Conservation (phyloP, 371 early-diverging fungal genomes). For the Syncephalis plumigaleata region DNA sequence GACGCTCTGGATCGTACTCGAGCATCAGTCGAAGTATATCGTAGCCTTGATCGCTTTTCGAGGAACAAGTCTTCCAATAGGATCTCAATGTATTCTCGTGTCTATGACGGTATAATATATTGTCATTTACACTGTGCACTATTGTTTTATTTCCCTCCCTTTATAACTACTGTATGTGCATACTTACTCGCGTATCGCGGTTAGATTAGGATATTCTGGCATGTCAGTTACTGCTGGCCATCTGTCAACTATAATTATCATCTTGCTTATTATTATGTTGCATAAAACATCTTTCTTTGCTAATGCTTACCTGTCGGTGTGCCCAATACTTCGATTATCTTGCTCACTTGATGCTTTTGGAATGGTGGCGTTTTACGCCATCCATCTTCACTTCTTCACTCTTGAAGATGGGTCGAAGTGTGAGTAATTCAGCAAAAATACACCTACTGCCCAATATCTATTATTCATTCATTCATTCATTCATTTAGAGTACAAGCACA, state of each 20-base stretch:
- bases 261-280: background rate
- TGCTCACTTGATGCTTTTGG: constrained; percentile 72
- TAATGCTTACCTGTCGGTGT: constrained; percentile 54
- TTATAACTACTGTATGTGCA: background rate
- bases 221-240: constrained; percentile 60
- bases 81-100: constrained; percentile 22
- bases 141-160: background rate
- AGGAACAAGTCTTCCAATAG: constrained; percentile 22
- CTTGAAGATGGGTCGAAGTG: constrained; percentile 78
- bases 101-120: constrained; percentile 14
- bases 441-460: constrained; percentile 95
- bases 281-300: background rate
- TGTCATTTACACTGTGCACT: too few species aligned
- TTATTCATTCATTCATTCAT: constrained; percentile 4
- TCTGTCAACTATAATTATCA: constrained; percentile 32
- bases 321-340: constrained; percentile 83
- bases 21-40: constrained; percentile 65
- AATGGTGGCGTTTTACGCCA: constrained; percentile 75
- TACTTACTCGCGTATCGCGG: constrained; percentile 32
- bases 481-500: constrained; percentile 7
- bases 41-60: constrained; percentile 42
- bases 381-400: constrained; percentile 91
- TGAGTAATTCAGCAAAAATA: constrained; percentile 85
- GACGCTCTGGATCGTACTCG: constrained; percentile 79
- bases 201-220: constrained; percentile 46